Base-by-base conservation (phyloP, 768 basidiomycete genomes). In the Hericium rajendrae region DNA sequence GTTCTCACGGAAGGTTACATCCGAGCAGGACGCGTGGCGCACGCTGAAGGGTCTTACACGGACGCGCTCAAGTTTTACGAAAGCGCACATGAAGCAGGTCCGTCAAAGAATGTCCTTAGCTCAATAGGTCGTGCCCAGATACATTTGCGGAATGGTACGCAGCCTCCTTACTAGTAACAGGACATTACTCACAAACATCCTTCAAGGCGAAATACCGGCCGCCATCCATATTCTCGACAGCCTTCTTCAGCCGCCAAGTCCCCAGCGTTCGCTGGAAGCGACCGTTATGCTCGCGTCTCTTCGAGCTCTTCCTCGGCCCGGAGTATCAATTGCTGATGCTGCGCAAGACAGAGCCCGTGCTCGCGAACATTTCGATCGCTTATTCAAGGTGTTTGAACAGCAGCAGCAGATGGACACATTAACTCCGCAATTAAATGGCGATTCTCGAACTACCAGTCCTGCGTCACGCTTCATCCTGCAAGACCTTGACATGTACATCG, bases 221-320 rank as follows among this genome's bases (percentile, higher is more conserved):
- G 92, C 93, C 12, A 89, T 93, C 49, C 88, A 92, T 66, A 87
- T 87, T 0, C 79, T 91, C 10, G 91, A 94, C 62, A 85, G 80
- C 1, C 75, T 93, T 38, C 72, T 91, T 26, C 84, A 88, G 60
- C 73, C 80, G 6, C 82, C 84, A 0, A 83, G 82, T 57, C 71
- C 78, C 11, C 84, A 81, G 55, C 76, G 81, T 28, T 88, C 86
- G 1, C 69, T 88, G 4, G 94, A 97, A 73, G 93, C 93, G 3
- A 85, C 83, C 9, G 86, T 88, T 15, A 86, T 94, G 72, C 84
- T 97, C 41, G 95, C 94, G 3, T 89, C 91, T 2, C 79, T 99
- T 8, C 84, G 91, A n/a, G 85, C 88, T 0, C 79, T 83, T 67
- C 84, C 87, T 3, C 82, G 93, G 56, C 88, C 88, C 2, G 91